Base-by-base conservation (phyloP, 441 rosid species). In the Euphorbia neoarborescens region DNA sequence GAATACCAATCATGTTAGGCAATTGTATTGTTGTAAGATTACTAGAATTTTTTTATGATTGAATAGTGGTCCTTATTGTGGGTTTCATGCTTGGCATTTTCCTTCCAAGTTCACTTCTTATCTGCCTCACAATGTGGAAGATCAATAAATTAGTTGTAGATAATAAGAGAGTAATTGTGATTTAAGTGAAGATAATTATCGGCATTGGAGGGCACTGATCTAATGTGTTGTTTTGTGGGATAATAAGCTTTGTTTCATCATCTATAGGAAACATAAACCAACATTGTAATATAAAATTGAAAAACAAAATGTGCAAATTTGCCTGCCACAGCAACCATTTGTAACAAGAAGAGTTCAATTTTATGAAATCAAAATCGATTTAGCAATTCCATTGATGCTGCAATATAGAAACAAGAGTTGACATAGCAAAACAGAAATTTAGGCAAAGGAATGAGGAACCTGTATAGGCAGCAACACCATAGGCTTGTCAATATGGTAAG, bases 21-120 rank as follows among this genome's bases (percentile, higher is more conserved):
- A 27, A 58, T 44, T 63, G 79, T 73, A n/a, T 24, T 22, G 38
- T 77, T 37, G 30, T 42, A 67, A 24, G 28, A 62, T 3, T 40
- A 27, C 56, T 28, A 46, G 44, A 15, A 58, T n/a, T 62, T 60
- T 25, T 77, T 63, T 44, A 66, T 37, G 20, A 61, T 68, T 62
- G 51, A 62, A 2, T 34, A 71, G 72, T 58, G 79, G 78, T 76
- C 76, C 95, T 88, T 84, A 95, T 97, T 12, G 99, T 92, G 71
- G 98, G 99, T 79, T 88, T 95, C 64, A 85, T 84, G 81, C 92
- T 83, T 75, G 97, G 92, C 94, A 92, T 88, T 76, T 81, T 88
- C 66, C 80, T 77, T 61, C 76, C 74, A 38, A 95, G 87, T 78
- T 86, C 85, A 72, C 75, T 82, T 77, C 83, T 80, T 77, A 86